A percentile compares a stretch with the other conserved stretches of the same genome.
These are phyloP conservation scores for Fusarium sp. DNA, from an alignment of 2,329 filamentous ascomycete genomes.

Conservation along the genomic window DNA sequence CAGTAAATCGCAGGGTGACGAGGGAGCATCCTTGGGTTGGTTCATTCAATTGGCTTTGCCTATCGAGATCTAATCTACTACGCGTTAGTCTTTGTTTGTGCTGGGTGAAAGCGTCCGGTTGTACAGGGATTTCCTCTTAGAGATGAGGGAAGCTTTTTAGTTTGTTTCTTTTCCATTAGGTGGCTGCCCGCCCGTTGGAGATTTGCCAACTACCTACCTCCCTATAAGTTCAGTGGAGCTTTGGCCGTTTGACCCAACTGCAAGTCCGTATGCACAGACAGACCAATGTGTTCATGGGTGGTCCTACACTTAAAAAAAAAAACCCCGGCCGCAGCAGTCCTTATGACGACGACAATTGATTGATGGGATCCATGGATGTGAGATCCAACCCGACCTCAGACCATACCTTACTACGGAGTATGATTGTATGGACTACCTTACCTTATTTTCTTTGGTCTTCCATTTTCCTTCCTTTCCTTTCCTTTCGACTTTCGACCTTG, in stretches of 20 bases:
- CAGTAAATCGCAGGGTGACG: slow-evolving; percentile 25
- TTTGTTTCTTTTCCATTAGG: slow-evolving; percentile 1
- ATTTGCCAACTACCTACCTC: not conserved
- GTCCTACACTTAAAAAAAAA: slow-evolving; percentile 26
- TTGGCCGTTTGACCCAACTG: slow-evolving; percentile 14
- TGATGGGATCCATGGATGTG: slow-evolving; percentile 11
- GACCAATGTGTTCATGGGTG: slow-evolving; percentile 8
- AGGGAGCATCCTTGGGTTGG: slow-evolving; percentile 31
- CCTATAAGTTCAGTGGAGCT: slow-evolving; percentile 9
- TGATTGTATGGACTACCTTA: not conserved
- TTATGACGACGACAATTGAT: slow-evolving; percentile 34
- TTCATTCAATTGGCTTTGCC: slow-evolving; percentile 40
- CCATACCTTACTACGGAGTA: not conserved
- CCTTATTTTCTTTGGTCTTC: slow-evolving; percentile 28
- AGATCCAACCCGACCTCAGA: slow-evolving; percentile 24
- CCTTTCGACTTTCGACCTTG: not conserved
- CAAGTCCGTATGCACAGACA: slow-evolving; percentile 18
- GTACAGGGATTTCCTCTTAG: slow-evolving; percentile 23
- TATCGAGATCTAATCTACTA: slow-evolving; percentile 40
- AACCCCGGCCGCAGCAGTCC: slow-evolving; percentile 19
- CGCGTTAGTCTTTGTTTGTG: slow-evolving; percentile 30
- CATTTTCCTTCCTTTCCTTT: slow-evolving; percentile 29
- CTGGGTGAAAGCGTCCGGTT: slow-evolving; percentile 4
- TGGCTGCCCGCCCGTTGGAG: slow-evolving; percentile 6
- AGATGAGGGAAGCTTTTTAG: slow-evolving; percentile 2